Conservation (phyloP, 352 stramenopile genomes). For the Thraustochytrium striatum region DNA sequence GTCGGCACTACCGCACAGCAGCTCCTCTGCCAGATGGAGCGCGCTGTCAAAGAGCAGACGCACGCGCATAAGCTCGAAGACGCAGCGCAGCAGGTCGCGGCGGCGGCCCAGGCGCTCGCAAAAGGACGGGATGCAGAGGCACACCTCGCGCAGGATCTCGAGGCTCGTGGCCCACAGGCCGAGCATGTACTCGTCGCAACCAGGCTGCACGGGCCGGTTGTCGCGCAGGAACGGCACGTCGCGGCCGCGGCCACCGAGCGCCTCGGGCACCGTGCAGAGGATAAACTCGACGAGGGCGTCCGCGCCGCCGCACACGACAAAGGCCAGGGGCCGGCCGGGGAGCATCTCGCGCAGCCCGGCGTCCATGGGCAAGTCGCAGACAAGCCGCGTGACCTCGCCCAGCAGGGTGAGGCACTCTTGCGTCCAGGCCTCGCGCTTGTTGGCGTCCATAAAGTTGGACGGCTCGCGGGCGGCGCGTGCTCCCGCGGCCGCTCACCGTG, state of each 20-base stretch:
- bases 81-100: conserved; percentile 75
- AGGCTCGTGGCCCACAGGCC: not conserved
- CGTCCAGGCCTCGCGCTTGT: not conserved
- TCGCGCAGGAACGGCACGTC: not conserved
- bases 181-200: not conserved
- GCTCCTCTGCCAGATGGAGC: conserved; percentile 82
- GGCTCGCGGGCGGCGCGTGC: too few relatives aligned
- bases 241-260: not conserved
- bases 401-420: not conserved
- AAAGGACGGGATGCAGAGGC: conserved; percentile 15
- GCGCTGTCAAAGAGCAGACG: conserved; percentile 81
- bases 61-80: conserved; percentile 86
- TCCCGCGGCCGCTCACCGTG: not conserved
- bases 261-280: conserved; percentile 8
- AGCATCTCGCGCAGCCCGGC: not conserved
- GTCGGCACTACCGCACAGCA: conserved; percentile 74
- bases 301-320: conserved; percentile 1
- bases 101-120: not conserved
- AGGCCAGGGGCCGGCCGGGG: not conserved
- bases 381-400: not conserved
- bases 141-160: conserved; percentile 22
- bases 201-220: not conserved
- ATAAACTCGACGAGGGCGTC: conserved; percentile 15
- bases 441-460: not conserved
- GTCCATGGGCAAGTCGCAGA: conserved; percentile 2